Base-by-base conservation (phyloP, 345 rosid genomes). In the Clarkia xantiana region DNA sequence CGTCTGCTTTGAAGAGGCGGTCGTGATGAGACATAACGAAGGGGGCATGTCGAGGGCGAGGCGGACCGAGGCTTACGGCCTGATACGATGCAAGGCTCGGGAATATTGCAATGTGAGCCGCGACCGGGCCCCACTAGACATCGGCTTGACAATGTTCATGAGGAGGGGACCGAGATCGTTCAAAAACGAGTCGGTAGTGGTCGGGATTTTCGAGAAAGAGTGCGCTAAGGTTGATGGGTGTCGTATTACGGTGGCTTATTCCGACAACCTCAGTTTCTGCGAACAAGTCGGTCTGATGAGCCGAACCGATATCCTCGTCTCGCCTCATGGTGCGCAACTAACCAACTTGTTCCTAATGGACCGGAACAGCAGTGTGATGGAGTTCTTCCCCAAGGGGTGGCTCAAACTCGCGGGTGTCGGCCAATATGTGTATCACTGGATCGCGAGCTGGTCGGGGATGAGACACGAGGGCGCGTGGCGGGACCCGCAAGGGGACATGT, bases 391-490 rank as follows among this genome's bases (percentile, higher is more conserved):
- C 0, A 81, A 79, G 45, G 94, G 96, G 9, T 81, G 94, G 94
- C 62, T 72, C 19, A 72, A 75, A 43, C 72, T 71, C 14, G 90
- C 96, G 2, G 87, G 94, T 0, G 85, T 78, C 2, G 94, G 90
- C 23, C 94, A 83, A 44, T 75, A 50, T 52, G 94, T 87, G 34
- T 76, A 10, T 19, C 77, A 70, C 2, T 81, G 91, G 94, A 70
- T 73, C 1, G 85, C 86, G 29, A 79, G 84, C 53, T 87, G 91
- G 91, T 75, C 85, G 0, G 91, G 82, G 34, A 81, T 87, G 87
- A 74, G 53, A 51, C 87, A 84, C 42, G 70, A 71, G 39, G 91
- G 88, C 3, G 70, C 73, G 0, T 87, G 94, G 96, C 65, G 86
- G 55, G 96, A 83, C 49, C 85, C 85, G 0, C 52, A 63, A 1